A percentile compares a stretch with the other conserved stretches of the same genome.
phyloP scores from a whole-genome alignment of 2,329 filamentous ascomycete genomes.

The Leptographium procerum region DNA sequence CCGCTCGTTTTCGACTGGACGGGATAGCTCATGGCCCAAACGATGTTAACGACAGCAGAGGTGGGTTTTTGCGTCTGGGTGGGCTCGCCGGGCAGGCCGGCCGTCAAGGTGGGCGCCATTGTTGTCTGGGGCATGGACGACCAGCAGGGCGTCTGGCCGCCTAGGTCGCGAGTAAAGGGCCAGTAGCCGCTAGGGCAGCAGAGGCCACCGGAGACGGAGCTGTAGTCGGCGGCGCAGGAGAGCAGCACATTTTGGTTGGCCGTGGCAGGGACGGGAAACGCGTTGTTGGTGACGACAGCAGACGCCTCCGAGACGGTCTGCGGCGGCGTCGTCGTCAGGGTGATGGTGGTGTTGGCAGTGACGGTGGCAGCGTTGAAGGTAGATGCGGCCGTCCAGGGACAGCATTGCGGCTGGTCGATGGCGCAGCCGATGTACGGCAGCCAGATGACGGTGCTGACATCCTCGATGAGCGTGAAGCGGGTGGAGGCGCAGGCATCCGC shows the following conservation, averaged over 20 bases:
- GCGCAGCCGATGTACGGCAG: constrained; percentile 17
- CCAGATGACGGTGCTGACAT: constrained; percentile 16
- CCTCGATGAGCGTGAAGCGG: constrained; percentile 18
- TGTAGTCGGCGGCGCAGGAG: constrained; percentile 17
- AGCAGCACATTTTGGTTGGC: constrained; percentile 6
- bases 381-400: constrained; percentile 15
- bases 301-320: not conserved
- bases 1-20: constrained; percentile 1
- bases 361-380: constrained; percentile 3
- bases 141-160: constrained; percentile 18
- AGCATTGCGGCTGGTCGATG: constrained; percentile 17
- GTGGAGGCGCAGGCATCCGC: constrained; percentile 14
- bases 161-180: constrained; percentile 16
- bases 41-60: constrained; percentile 17
- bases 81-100: constrained; percentile 10
- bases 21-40: constrained; percentile 18
- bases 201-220: constrained; percentile 14
- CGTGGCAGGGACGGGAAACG: constrained; percentile 13
- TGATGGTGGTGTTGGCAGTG: constrained; percentile 5
- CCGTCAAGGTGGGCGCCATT: constrained; percentile 13
- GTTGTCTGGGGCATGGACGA: constrained; percentile 12
- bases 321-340: not conserved
- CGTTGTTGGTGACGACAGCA: constrained; percentile 1
- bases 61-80: constrained; percentile 14
- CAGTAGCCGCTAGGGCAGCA: constrained; percentile 18